A percentile compares a stretch with the other conserved stretches of the same genome.
Conservation (phyloP, 306 rosid genomes). For the Cucumis sativus region DNA sequence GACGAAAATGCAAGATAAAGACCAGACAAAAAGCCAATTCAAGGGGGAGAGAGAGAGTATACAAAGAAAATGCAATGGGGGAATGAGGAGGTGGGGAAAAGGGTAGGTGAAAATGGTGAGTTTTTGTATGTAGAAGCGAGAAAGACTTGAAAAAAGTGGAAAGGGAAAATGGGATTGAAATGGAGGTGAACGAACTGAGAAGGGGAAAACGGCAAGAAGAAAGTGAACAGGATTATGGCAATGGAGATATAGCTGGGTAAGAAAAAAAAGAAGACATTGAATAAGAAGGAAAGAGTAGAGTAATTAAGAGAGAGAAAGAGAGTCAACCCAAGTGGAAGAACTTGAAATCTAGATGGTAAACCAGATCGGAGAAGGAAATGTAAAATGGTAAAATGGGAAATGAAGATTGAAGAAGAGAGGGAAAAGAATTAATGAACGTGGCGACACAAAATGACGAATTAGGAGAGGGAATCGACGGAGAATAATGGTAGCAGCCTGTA, state of each 20-base stretch:
- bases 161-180: slow-evolving; percentile 65
- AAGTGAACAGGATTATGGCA: slow-evolving; percentile 27
- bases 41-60: neutral
- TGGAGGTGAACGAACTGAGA: slow-evolving; percentile 50
- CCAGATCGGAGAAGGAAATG: neutral
- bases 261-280: slow-evolving; percentile 19
- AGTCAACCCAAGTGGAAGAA: slow-evolving; percentile 7
- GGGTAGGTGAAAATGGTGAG: slow-evolving; percentile 30
- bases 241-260: slow-evolving; percentile 35
- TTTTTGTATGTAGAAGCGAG: slow-evolving; percentile 19
- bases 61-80: neutral
- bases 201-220: slow-evolving; percentile 36
- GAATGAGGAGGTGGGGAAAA: slow-evolving; percentile 22
- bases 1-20: slow-evolving; percentile 16
- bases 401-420: neutral
- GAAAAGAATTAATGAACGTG: neutral
- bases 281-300: slow-evolving; percentile 11
- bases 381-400: neutral
- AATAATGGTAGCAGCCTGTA: slow-evolving; percentile 1
- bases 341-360: neutral
- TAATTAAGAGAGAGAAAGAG: slow-evolving; percentile 13
- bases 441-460: neutral
- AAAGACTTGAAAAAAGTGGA: slow-evolving; percentile 44
- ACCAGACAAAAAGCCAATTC: slow-evolving; percentile 34
- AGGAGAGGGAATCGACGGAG: neutral